A percentile compares a stretch with the other conserved stretches of the same genome.
Evolutionary conservation across 1,284 basidiomycete genomes (phyloP).

Genomic region (Volvariella surrecta): DNA sequence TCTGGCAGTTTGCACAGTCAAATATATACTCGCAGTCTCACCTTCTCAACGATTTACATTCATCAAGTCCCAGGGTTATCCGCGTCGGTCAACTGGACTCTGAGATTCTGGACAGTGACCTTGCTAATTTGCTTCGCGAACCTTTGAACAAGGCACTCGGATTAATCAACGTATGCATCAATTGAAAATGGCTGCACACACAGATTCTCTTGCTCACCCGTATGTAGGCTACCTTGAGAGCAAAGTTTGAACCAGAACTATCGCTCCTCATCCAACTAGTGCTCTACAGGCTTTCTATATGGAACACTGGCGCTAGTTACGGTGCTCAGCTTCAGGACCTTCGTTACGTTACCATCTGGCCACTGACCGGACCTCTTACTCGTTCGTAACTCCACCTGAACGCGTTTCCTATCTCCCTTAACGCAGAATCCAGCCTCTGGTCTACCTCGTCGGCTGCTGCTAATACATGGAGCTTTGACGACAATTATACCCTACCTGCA

Average conservation of each 20-base stretch:
- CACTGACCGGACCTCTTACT: constrained; percentile 6
- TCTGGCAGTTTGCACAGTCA: constrained; percentile 55
- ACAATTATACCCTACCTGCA: constrained; percentile 77
- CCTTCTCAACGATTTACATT: constrained; percentile 21
- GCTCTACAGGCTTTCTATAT: constrained; percentile 82
- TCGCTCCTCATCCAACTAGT: constrained; percentile 67
- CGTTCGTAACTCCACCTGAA: constrained; percentile 10
- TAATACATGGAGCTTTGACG: constrained; percentile 69
- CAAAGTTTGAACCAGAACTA: constrained; percentile 78
- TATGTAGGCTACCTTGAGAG: constrained; percentile 48
- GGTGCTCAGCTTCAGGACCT: constrained; percentile 90
- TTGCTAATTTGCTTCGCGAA: constrained; percentile 76
- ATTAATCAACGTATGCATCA: constrained; percentile 53
- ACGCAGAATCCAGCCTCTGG: constrained; percentile 40
- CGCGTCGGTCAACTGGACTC: constrained; percentile 93
- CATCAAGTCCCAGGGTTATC: constrained; percentile 40
- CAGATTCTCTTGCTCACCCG: constrained; percentile 11
- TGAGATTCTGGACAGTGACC: constrained; percentile 85
- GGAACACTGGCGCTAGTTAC: constrained; percentile 79
- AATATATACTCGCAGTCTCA: constrained; percentile 38
- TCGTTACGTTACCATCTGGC: constrained; percentile 33
- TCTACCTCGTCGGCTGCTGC: constrained; percentile 48
- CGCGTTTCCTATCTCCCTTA: constrained; percentile 3
- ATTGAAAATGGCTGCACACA: constrained; percentile 3
- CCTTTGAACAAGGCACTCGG: constrained; percentile 75